A percentile compares a stretch with the other conserved stretches of the same genome.
phyloP scores from a whole-genome alignment of 257 asterid species.

The Gentiana macrophylla region DNA sequence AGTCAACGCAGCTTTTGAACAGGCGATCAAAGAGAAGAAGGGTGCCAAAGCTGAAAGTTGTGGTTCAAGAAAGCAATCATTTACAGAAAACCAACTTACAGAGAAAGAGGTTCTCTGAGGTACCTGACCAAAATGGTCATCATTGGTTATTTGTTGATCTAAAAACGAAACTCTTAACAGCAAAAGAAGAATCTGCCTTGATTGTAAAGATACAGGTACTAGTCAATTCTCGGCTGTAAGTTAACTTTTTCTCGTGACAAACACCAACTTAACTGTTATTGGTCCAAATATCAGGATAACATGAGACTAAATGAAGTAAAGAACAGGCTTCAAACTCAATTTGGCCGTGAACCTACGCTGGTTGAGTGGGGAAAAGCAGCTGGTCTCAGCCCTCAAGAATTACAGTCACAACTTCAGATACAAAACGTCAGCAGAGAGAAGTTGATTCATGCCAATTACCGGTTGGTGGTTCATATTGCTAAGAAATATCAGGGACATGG shows the following conservation, averaged over 20 bases:
- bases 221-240: constrained; percentile 5
- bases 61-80: constrained; percentile 30
- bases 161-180: constrained; percentile 69
- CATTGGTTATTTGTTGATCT: constrained; percentile 55
- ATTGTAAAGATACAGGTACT: constrained; percentile 69
- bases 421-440: constrained; percentile 68
- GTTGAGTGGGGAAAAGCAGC: constrained; percentile 78
- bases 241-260: constrained; percentile 1
- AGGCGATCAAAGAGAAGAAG: constrained; percentile 58
- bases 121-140: constrained; percentile 49
- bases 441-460: constrained; percentile 77
- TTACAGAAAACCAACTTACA: constrained; percentile 27
- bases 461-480: constrained; percentile 89
- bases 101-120: constrained; percentile 23
- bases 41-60: constrained; percentile 31
- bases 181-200: constrained; percentile 59
- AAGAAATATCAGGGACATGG: constrained; percentile 89
- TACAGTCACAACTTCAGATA: constrained; percentile 43
- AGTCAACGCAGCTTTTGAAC: constrained; percentile 65
- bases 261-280: background rate
- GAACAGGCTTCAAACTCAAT: constrained; percentile 42
- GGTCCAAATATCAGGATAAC: constrained; percentile 33
- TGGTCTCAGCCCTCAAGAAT: constrained; percentile 45
- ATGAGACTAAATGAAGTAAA: constrained; percentile 56
- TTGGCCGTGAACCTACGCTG: constrained; percentile 64